Evolutionary conservation across 371 early-diverging fungal species (phyloP).

Genomic region (Lichtheimia ornata): DNA sequence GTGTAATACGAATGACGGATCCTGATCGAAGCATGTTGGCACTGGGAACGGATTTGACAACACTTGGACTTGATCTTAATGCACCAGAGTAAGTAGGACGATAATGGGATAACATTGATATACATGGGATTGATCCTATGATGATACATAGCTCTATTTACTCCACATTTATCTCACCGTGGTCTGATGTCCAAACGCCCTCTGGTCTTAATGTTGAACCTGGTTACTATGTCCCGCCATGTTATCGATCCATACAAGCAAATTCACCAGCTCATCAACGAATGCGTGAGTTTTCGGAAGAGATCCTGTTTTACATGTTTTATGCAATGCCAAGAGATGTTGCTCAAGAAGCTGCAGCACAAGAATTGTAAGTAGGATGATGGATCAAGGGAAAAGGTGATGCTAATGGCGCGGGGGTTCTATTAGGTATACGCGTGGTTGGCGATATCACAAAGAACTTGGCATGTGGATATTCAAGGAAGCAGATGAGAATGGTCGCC

Average conservation of each 20-base stretch:
- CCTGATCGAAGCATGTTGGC: conserved; percentile 70
- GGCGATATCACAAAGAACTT: conserved; percentile 89
- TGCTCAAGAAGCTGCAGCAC: conserved; percentile 91
- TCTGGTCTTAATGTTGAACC: conserved; percentile 63
- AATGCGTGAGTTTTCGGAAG: conserved; percentile 74
- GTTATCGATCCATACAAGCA: conserved; percentile 63
- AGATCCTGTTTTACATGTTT: conserved; percentile 94
- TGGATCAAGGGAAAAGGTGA: too few species aligned
- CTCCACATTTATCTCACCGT: conserved; percentile 82
- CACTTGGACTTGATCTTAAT: conserved; percentile 75
- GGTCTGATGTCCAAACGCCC: conserved; percentile 64
- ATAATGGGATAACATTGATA: neutral
- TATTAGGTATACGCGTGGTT: conserved; percentile 69
- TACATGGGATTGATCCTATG: neutral
- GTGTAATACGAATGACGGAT: conserved; percentile 73
- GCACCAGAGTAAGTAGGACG: conserved; percentile 63
- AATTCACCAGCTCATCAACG: conserved; percentile 70
- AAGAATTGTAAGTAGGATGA: conserved; percentile 66
- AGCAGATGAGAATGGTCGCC: conserved; percentile 33
- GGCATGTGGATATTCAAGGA: conserved; percentile 82
- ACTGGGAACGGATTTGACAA: conserved; percentile 75
- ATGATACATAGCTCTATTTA: conserved; percentile 63
- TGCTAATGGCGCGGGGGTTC: too few species aligned
- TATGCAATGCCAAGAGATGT: conserved; percentile 87
- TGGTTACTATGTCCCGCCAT: conserved; percentile 73